Evolutionary conservation across 2,329 filamentous ascomycete species (phyloP).

Genomic region (Aureobasidium namibiae): DNA sequence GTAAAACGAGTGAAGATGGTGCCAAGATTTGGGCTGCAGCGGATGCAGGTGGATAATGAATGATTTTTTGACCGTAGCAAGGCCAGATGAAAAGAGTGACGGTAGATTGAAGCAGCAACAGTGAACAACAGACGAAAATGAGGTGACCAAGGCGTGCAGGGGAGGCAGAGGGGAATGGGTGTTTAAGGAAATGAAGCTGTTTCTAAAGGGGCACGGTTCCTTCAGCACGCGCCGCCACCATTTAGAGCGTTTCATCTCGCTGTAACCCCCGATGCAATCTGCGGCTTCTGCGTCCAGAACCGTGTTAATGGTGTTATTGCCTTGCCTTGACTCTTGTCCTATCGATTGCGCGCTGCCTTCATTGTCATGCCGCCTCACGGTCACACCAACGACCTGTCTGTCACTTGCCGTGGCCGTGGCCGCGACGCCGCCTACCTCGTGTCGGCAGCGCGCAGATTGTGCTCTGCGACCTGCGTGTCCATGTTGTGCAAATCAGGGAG

Average conservation of each 20-base stretch:
- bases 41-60: constrained; percentile 11
- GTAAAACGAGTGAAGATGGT: constrained; percentile 6
- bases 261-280: constrained; percentile 1
- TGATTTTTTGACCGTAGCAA: constrained; percentile 6
- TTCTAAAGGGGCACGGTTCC: constrained; percentile 11
- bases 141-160: constrained; percentile 9
- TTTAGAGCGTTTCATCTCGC: constrained; percentile 9
- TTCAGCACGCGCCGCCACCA: constrained; percentile 4
- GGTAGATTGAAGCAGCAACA: constrained; percentile 8
- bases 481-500: neutral
- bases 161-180: neutral
- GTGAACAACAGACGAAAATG: constrained; percentile 8
- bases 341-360: neutral
- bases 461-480: neutral
- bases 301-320: constrained; percentile 13
- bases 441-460: constrained; percentile 2
- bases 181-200: constrained; percentile 12
- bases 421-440: too few species aligned
- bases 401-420: too few species aligned
- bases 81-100: constrained; percentile 8
- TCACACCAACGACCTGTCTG: too few species aligned
- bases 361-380: neutral
- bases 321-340: constrained; percentile 1
- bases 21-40: constrained; percentile 7
- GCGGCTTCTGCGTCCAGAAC: constrained; percentile 6